These are phyloP conservation scores for Paraleonurus japonicus DNA, from an alignment of 257 asterid species.

Conservation along the genomic window DNA sequence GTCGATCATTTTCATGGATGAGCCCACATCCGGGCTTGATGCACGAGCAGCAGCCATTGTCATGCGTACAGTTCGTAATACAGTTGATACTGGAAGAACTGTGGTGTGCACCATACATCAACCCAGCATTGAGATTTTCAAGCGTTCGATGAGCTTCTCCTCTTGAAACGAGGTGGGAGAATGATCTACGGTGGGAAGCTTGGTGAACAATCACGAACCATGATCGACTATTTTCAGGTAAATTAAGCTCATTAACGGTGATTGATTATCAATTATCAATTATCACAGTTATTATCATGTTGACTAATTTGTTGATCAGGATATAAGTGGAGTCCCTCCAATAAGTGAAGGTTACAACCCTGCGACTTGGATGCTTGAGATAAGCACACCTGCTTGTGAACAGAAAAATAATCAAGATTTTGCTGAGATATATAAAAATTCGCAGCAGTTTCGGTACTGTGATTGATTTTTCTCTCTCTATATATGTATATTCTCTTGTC, in stretches of 20 bases:
- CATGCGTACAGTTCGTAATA: conserved; percentile 92
- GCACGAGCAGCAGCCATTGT: conserved; percentile 98
- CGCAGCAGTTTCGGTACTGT: conserved; percentile 43
- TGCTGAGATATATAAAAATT: conserved; percentile 51
- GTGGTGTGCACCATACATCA: conserved; percentile 98
- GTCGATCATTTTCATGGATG: conserved; percentile 93
- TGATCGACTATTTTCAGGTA: conserved; percentile 87
- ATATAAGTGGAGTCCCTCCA: conserved; percentile 53
- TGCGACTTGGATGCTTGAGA: conserved; percentile 96
- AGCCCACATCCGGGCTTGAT: conserved; percentile 96
- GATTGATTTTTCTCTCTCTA: not conserved
- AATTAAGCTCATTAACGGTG: too few species aligned
- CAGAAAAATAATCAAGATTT: conserved; percentile 62
- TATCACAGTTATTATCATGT: too few species aligned
- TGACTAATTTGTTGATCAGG: too few species aligned
- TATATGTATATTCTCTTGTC: too few species aligned
- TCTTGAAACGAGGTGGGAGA: conserved; percentile 90
- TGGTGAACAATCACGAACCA: conserved; percentile 67
- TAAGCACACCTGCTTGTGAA: conserved; percentile 70
- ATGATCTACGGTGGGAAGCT: conserved; percentile 91
- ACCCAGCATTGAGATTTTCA: conserved; percentile 89
- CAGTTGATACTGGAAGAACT: conserved; percentile 94
- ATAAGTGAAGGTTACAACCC: conserved; percentile 78
- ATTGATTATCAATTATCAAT: too few species aligned
- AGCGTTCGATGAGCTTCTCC: conserved; percentile 95